These are phyloP conservation scores for Physaria fendleri DNA, from an alignment of 345 rosid species.

Conservation along the genomic window DNA sequence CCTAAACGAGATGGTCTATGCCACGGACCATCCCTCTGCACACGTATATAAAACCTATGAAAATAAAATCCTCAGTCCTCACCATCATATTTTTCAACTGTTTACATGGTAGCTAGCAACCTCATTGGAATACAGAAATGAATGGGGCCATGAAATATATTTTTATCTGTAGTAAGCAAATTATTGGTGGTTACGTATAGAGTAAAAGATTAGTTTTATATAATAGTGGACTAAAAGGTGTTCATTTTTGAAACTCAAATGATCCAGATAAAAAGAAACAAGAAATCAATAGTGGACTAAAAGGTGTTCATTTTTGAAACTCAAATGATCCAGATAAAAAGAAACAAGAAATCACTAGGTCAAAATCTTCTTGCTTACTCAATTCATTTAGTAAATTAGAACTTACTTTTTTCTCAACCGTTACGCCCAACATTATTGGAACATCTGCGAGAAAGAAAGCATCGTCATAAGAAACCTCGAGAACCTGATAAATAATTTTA, in stretches of 20 bases:
- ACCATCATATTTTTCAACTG: slow-evolving; percentile 6
- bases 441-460: slow-evolving; percentile 20
- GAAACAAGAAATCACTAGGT: slow-evolving; percentile 25
- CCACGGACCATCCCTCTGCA: too few species aligned
- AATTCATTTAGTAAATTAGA: slow-evolving; percentile 17
- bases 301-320: slow-evolving; percentile 9
- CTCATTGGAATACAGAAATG: slow-evolving; percentile 14
- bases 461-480: slow-evolving; percentile 27
- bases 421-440: slow-evolving; percentile 46
- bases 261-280: slow-evolving; percentile 18
- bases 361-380: slow-evolving; percentile 33
- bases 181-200: slow-evolving; percentile 11
- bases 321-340: slow-evolving; percentile 15
- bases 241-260: slow-evolving; percentile 6
- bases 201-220: not conserved
- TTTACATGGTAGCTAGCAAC: slow-evolving; percentile 27
- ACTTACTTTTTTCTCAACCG: slow-evolving; percentile 58
- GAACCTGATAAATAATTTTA: slow-evolving; percentile 28
- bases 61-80: too few species aligned
- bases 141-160: slow-evolving; percentile 18
- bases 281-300: slow-evolving; percentile 27
- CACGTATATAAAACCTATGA: slow-evolving; percentile 1
- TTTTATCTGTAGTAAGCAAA: slow-evolving; percentile 12
- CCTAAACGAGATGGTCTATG: too few species aligned
- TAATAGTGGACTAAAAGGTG: slow-evolving; percentile 20